Conservation (phyloP, 1,284 basidiomycete species). For the Heterobasidion occidentale region DNA sequence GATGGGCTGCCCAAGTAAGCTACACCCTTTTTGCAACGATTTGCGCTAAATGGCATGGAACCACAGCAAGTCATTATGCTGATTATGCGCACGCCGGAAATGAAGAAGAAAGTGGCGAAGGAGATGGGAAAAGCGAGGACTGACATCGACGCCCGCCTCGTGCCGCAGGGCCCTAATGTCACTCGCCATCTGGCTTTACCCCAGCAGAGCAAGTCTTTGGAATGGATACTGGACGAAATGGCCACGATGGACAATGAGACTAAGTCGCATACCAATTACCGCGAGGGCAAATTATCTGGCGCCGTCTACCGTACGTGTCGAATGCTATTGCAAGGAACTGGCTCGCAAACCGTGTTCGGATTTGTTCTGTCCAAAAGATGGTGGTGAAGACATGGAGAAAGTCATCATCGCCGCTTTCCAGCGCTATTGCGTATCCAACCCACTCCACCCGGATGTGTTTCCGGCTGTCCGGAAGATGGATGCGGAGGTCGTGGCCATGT, state of each 20-base stretch:
- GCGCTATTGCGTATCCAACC: constrained; percentile 78
- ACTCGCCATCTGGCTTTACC: constrained; percentile 65
- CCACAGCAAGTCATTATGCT: constrained; percentile 52
- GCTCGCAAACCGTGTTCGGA: constrained; percentile 1
- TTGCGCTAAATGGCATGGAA: not conserved
- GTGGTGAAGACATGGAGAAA: constrained; percentile 74
- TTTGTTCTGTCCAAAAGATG: constrained; percentile 40
- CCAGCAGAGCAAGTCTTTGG: constrained; percentile 54
- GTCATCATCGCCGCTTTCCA: constrained; percentile 65
- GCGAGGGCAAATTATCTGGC: constrained; percentile 74
- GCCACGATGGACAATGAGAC: constrained; percentile 63
- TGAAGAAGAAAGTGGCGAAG: constrained; percentile 55
- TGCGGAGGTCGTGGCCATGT: constrained; percentile 94
- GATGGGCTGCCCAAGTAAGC: constrained; percentile 46
- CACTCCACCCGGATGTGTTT: constrained; percentile 94
- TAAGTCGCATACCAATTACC: constrained; percentile 48
- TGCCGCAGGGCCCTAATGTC: constrained; percentile 53
- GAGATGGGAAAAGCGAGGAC: constrained; percentile 65
- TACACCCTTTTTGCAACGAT: not conserved
- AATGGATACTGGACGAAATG: constrained; percentile 80
- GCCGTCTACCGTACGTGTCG: constrained; percentile 77
- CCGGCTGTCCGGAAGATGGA: constrained; percentile 97
- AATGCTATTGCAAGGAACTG: not conserved
- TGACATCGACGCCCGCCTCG: constrained; percentile 63
- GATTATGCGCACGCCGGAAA: constrained; percentile 60